Percentiles rank a stretch among this genome's conserved stretches.
Evolutionary conservation across 805 yeast genomes (phyloP).

Genomic region (Komagataella populi): DNA sequence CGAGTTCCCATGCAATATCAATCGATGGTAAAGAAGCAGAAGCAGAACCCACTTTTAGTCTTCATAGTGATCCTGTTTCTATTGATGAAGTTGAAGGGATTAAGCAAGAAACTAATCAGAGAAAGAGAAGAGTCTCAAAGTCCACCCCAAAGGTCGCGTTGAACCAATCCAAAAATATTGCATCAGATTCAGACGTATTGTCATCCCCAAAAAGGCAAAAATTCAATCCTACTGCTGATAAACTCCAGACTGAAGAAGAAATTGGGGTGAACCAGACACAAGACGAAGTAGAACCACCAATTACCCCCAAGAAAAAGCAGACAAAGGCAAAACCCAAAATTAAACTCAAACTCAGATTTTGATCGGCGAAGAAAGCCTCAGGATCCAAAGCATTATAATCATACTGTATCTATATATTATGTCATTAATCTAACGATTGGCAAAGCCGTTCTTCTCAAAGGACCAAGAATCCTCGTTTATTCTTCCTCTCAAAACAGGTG

Average conservation of each 20-base stretch:
- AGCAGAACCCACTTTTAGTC: not conserved
- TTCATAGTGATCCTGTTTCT: not conserved
- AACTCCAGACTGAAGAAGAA: not conserved
- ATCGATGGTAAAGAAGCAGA: not conserved
- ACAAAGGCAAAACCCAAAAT: not conserved
- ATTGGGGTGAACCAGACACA: not conserved
- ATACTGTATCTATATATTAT: not conserved
- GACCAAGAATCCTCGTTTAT: conserved; percentile 89
- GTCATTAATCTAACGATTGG: conserved; percentile 15
- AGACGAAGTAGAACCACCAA: not conserved
- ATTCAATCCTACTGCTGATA: not conserved
- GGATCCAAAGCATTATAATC: not conserved
- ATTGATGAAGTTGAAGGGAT: not conserved
- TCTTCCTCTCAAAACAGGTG: conserved; percentile 91
- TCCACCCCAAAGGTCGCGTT: not conserved
- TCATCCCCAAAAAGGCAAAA: not conserved
- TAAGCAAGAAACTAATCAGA: not conserved
- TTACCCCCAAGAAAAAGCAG: not conserved
- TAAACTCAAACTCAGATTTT: not conserved
- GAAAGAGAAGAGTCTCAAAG: not conserved
- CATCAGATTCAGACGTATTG: not conserved
- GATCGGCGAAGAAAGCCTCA: not conserved
- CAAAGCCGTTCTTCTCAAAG: conserved; percentile 23
- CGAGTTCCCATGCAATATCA: not conserved
- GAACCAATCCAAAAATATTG: not conserved